These are phyloP conservation scores for Solanum rostratum DNA, from an alignment of 257 asterid species.

Conservation along the genomic window DNA sequence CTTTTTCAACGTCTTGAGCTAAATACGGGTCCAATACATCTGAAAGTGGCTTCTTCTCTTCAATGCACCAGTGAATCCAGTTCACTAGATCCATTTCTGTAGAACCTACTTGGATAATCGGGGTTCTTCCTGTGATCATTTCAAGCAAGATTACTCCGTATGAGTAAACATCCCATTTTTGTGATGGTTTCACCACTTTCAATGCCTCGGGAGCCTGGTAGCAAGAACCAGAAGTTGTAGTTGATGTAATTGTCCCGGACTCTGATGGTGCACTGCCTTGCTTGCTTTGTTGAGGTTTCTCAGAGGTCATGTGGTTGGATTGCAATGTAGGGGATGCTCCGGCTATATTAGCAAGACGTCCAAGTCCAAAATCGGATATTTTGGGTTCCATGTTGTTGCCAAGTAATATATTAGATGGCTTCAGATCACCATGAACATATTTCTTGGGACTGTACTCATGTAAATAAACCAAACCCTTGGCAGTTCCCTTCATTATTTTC, in stretches of 20 bases:
- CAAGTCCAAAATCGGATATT: constrained; percentile 84
- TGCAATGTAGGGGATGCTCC: constrained; percentile 60
- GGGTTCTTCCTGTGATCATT: constrained; percentile 63
- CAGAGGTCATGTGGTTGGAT: constrained; percentile 42
- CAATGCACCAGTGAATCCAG: constrained; percentile 87
- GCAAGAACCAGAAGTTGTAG: constrained; percentile 33
- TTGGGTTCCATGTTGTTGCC: constrained; percentile 71
- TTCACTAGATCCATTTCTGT: constrained; percentile 57
- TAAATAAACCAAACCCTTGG: constrained; percentile 61
- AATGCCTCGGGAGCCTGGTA: constrained; percentile 87
- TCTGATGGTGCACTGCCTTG: constrained; percentile 42
- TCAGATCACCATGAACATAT: constrained; percentile 84
- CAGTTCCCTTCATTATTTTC: constrained; percentile 79
- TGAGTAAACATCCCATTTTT: constrained; percentile 87
- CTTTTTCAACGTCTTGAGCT: constrained; percentile 50
- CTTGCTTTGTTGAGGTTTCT: constrained; percentile 31
- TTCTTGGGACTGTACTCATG: constrained; percentile 91
- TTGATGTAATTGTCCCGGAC: constrained; percentile 28
- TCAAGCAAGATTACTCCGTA: constrained; percentile 76
- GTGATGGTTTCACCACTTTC: constrained; percentile 77
- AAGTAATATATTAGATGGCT: constrained; percentile 82
- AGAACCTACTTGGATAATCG: constrained; percentile 46
- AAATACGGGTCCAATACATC: constrained; percentile 65
- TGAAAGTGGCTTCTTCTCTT: constrained; percentile 72
- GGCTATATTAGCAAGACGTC: constrained; percentile 79